Conservation (phyloP, 1,284 basidiomycete species). For the Rhodotorula sp. region DNA sequence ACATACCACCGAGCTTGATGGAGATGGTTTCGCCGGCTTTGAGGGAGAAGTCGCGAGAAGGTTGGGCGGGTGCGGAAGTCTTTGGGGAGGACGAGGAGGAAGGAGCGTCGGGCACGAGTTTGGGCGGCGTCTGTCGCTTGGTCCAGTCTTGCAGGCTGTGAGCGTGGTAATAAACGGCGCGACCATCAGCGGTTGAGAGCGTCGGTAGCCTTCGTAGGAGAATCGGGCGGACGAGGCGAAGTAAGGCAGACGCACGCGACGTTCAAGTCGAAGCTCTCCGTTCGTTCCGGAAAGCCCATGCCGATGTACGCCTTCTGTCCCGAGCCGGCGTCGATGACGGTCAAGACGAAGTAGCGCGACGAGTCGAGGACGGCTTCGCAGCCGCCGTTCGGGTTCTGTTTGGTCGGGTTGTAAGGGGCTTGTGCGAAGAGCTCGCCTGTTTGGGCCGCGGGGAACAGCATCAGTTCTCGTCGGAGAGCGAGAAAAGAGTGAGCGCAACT, state of each 20-base stretch:
- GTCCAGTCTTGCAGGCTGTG: slow-evolving; percentile 43
- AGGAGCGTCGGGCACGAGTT: slow-evolving; percentile 35
- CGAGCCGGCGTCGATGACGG: slow-evolving; percentile 38
- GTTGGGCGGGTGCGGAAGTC: slow-evolving; percentile 54
- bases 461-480: neutral
- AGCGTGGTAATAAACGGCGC: no score
- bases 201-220: no score
- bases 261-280: slow-evolving; percentile 92
- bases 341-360: slow-evolving; percentile 66
- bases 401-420: slow-evolving; percentile 77
- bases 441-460: neutral
- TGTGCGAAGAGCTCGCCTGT: slow-evolving; percentile 75
- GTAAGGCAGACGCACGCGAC: slow-evolving; percentile 71
- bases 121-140: slow-evolving; percentile 51
- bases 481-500: slow-evolving; percentile 37
- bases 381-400: slow-evolving; percentile 57
- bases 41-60: slow-evolving; percentile 87
- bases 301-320: slow-evolving; percentile 65
- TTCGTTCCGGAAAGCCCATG: slow-evolving; percentile 82
- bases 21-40: slow-evolving; percentile 96
- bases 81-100: slow-evolving; percentile 16
- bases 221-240: no score
- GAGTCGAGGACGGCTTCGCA: slow-evolving; percentile 96
- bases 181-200: no score
- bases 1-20: slow-evolving; percentile 76